These are phyloP conservation scores for Paecilomyces dactylethromorphus DNA, from an alignment of 2,329 filamentous ascomycete genomes.

Conservation along the genomic window DNA sequence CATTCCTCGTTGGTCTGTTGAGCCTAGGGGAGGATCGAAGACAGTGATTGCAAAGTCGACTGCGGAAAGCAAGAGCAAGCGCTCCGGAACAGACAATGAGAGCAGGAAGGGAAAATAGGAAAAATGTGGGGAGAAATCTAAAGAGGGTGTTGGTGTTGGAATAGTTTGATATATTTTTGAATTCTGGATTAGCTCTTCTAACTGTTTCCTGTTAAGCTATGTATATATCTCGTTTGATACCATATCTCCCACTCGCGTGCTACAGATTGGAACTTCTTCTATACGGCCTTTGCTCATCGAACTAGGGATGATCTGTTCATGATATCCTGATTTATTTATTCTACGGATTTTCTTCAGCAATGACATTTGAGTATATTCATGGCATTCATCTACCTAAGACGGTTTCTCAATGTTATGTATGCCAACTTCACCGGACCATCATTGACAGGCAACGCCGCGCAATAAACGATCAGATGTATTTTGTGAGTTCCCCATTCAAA, in stretches of 20 bases:
- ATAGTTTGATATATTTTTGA: background rate
- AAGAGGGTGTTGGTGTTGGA: background rate
- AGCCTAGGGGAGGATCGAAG: conserved; percentile 17
- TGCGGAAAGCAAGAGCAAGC: background rate
- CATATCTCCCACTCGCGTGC: background rate
- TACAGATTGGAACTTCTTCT: background rate
- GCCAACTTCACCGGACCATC: background rate
- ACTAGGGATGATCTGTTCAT: too few species aligned
- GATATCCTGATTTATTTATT: too few species aligned
- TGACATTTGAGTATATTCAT: background rate
- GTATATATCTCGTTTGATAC: background rate
- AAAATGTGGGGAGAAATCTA: background rate
- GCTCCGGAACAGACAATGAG: background rate
- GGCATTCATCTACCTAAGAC: background rate
- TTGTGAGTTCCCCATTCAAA: background rate
- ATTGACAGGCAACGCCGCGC: background rate
- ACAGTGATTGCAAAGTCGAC: background rate
- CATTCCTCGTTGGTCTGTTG: conserved; percentile 51
- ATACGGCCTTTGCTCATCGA: background rate
- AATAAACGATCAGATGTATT: background rate
- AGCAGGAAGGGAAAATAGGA: background rate
- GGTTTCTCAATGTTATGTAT: background rate
- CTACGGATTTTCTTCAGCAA: background rate
- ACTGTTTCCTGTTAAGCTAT: background rate
- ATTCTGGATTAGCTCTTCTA: background rate